Evolutionary conservation across 179 eudicot genomes (phyloP).

Genomic region (Monotropa hypopitys): DNA sequence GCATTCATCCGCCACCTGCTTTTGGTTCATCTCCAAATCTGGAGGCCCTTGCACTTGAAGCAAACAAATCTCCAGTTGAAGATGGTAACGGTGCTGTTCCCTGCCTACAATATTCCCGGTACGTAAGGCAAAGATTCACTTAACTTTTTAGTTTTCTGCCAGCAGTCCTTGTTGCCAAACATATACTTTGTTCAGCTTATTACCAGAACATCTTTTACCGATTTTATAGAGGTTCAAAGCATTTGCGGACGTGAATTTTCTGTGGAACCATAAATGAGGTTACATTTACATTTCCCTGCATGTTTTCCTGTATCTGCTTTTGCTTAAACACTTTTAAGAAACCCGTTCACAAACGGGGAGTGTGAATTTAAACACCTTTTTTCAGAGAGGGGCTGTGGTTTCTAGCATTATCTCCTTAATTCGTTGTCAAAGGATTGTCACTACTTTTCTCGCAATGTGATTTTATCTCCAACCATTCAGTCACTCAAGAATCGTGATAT

Average conservation of each 20-base stretch:
- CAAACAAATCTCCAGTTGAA: slow-evolving; percentile 37
- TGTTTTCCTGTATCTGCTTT: background rate
- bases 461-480: background rate
- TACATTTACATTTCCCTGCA: background rate
- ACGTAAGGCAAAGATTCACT: slow-evolving; percentile 12
- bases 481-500: background rate
- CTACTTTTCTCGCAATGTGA: background rate
- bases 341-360: background rate
- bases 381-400: too few species aligned
- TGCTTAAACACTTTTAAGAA: background rate
- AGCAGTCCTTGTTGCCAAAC: background rate
- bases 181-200: background rate
- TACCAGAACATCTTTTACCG: background rate
- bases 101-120: slow-evolving; percentile 37
- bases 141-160: background rate
- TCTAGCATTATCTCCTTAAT: background rate
- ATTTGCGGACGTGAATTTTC: background rate
- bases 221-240: background rate
- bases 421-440: background rate
- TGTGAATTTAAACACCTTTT: too few species aligned
- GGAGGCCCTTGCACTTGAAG: slow-evolving; percentile 84
- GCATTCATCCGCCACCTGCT: slow-evolving; percentile 59
- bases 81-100: slow-evolving; percentile 42
- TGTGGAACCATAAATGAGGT: background rate
- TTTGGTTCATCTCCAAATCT: slow-evolving; percentile 94